Evolutionary conservation across 2,329 filamentous ascomycete species (phyloP), one percentile per base, ranked within the genome.

Genomic region (Pestalotiopsis sp.): DNA sequence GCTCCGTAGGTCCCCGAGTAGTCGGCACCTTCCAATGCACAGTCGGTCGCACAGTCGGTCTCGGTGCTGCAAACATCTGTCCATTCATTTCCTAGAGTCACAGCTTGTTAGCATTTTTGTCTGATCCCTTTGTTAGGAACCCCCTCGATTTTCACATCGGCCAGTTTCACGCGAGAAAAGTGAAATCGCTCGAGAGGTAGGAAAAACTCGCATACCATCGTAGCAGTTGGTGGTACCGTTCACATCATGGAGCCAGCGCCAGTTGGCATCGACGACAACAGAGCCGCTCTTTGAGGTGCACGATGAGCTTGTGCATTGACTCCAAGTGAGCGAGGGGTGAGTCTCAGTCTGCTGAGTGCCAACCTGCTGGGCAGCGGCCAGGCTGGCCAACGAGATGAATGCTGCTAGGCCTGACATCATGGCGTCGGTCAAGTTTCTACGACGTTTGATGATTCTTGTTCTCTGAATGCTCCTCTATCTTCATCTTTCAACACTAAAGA

Each of bases 251-350:
- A 85, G 77, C 85, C 84, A 86, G 68, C 84, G 82, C 84, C 84
- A 86, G 77, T 86, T 86, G 61, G 83, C 70, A 69, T 87, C 85
- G 71, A 87, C 77, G 57, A 85, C 83, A 44, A 87, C 80, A 52
- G 81, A 81, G 61, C 79, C 83, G 67, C 76, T 77, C 69, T 82
- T 79, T 17, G 77, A 75, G 10, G 80, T 80, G 74, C 84, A 86
- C 58, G 82, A 82, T 30, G 75, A 78, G 24, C 72, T 73, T 38
- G 82, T 81, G 74, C 84, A 87, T 71, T 81, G 79, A 72, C 83
- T 79, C 80, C 82, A 84, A 68, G 76, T 81, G 71, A 87, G 74
- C 66, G 79, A 74, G 60, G 84, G 85, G 71, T 87, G 85, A 48
- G 76, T 78, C 70, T 85, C 83, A 11, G 73, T 71, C 67, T 76